These are phyloP conservation scores for Xylaria palmicola DNA, from an alignment of 495 filamentous ascomycete species.

Conservation along the genomic window DNA sequence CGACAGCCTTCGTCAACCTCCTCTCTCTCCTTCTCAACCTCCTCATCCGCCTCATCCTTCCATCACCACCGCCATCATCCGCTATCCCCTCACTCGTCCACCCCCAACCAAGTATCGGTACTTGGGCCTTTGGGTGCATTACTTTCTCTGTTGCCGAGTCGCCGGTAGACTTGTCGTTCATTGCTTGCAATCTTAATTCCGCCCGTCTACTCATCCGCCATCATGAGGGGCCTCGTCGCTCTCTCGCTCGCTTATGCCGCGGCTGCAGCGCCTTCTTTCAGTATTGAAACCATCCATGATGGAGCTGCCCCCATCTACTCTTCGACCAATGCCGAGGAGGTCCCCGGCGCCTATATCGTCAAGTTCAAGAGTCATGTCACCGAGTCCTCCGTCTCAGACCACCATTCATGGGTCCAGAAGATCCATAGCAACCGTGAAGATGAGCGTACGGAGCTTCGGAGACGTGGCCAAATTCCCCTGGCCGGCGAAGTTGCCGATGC, in stretches of 20 bases:
- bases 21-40: slow-evolving; percentile 18
- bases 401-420: slow-evolving; percentile 92
- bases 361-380: slow-evolving; percentile 96
- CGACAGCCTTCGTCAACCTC: slow-evolving; percentile 34
- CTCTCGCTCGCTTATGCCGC: slow-evolving; percentile 67
- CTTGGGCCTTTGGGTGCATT: slow-evolving; percentile 26
- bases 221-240: slow-evolving; percentile 72
- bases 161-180: slow-evolving; percentile 44
- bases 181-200: slow-evolving; percentile 20
- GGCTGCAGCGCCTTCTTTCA: slow-evolving; percentile 71
- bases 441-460: slow-evolving; percentile 74
- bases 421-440: slow-evolving; percentile 63
- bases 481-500: slow-evolving; percentile 64
- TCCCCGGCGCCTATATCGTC: slow-evolving; percentile 94
- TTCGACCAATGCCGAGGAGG: slow-evolving; percentile 65
- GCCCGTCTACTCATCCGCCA: slow-evolving; percentile 34
- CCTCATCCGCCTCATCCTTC: slow-evolving; percentile 43
- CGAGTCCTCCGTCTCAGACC: slow-evolving; percentile 61
- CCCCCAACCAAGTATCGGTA: slow-evolving; percentile 30
- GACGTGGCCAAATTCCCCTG: slow-evolving; percentile 78
- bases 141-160: slow-evolving; percentile 32
- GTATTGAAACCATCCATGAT: slow-evolving; percentile 76
- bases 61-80: slow-evolving; percentile 31
- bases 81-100: slow-evolving; percentile 16
- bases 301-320: slow-evolving; percentile 87